Percentiles rank a stretch among this genome's conserved stretches.
Conservation (phyloP, 192 early-diverging fungal genomes). For the Phycomyces nitens region DNA sequence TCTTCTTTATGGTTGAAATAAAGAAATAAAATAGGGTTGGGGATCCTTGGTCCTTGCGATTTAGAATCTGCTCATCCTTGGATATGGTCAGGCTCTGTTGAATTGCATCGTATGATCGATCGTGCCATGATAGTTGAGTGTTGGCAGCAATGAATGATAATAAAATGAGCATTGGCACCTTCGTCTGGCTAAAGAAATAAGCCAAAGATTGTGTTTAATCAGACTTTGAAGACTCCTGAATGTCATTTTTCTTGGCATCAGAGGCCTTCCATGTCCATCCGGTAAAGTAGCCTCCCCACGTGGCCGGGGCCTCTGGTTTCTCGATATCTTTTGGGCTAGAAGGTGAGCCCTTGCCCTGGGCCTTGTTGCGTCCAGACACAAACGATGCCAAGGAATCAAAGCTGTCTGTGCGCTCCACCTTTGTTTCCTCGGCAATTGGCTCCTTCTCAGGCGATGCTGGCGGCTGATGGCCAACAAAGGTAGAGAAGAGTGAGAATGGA, state of each 20-base stretch:
- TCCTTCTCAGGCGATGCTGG: not conserved
- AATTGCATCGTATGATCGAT: too few species aligned
- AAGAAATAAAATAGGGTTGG: too few species aligned
- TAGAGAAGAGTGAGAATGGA: too few species aligned
- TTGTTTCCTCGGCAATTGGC: not conserved
- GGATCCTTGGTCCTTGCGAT: too few species aligned
- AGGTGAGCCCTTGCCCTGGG: not conserved
- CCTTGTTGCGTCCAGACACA: conserved; percentile 7
- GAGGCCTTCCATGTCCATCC: conserved; percentile 12
- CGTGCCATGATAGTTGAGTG: too few species aligned
- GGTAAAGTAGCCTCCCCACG: conserved; percentile 17
- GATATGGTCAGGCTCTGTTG: too few species aligned
- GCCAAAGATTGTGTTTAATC: not conserved
- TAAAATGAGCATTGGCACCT: too few species aligned
- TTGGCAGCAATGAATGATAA: too few species aligned
- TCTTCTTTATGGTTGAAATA: too few species aligned
- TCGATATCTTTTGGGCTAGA: not conserved
- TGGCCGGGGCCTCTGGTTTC: not conserved
- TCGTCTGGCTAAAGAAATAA: not conserved
- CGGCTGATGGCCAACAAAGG: too few species aligned
- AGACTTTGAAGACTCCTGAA: not conserved
- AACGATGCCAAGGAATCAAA: conserved; percentile 26
- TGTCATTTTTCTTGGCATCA: not conserved
- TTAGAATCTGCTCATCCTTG: too few species aligned
- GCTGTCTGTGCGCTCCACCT: conserved; percentile 18